A percentile compares a stretch with the other conserved stretches of the same genome.
These are phyloP conservation scores for Piper longum DNA, from an alignment of 164 flowering plant species.

Conservation along the genomic window DNA sequence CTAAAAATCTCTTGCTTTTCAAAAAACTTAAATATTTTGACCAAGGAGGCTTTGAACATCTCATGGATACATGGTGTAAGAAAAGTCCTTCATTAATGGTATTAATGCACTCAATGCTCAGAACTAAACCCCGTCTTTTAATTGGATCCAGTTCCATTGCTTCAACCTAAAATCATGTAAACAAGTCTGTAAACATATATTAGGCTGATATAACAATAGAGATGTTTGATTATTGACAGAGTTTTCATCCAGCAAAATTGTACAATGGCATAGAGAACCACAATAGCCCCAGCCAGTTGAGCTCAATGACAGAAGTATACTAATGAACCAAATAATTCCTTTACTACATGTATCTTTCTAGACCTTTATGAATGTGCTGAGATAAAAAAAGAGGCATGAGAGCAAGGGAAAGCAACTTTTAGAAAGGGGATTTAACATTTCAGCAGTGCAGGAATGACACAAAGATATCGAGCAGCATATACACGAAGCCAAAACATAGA, in stretches of 20 bases:
- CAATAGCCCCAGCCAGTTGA: too few relatives aligned
- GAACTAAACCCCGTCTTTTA: constrained; percentile 46
- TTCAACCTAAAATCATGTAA: constrained; percentile 36
- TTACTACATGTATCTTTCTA: too few relatives aligned
- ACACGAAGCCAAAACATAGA: neutral
- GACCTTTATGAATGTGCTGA: neutral
- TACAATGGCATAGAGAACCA: too few relatives aligned
- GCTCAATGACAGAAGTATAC: too few relatives aligned
- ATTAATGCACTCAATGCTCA: constrained; percentile 80
- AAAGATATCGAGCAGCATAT: neutral
- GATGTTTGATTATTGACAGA: neutral
- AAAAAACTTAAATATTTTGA: constrained; percentile 84
- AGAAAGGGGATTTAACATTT: neutral
- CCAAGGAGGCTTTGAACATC: constrained; percentile 87
- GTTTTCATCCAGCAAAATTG: too few relatives aligned
- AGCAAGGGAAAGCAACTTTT: neutral
- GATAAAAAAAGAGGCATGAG: neutral
- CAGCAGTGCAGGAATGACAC: neutral
- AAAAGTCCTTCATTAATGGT: constrained; percentile 84
- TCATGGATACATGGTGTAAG: constrained; percentile 56
- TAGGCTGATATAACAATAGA: neutral
- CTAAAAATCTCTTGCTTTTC: constrained; percentile 66
- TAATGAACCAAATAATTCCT: too few relatives aligned
- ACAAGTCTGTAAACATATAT: neutral
- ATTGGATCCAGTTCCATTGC: constrained; percentile 52